These are phyloP conservation scores for Penicillium fimorum DNA, from an alignment of 495 filamentous ascomycete genomes.

Conservation along the genomic window DNA sequence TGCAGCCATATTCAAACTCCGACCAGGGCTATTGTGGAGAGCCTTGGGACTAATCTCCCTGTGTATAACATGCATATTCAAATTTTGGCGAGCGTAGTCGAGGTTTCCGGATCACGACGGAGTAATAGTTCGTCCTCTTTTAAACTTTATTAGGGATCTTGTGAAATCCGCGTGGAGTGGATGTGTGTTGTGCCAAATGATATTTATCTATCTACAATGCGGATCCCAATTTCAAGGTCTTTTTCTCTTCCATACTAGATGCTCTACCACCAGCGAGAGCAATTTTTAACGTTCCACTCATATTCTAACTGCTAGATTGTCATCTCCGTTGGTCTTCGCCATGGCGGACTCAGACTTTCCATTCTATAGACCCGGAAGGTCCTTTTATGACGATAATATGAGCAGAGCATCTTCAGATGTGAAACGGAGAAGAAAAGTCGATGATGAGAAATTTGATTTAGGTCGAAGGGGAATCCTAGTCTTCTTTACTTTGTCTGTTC, in stretches of 20 bases:
- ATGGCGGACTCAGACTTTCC: conserved; percentile 14
- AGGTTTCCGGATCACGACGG: background rate
- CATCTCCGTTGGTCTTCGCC: background rate
- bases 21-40: conserved; percentile 1
- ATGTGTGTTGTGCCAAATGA: background rate
- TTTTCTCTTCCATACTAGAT: background rate
- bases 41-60: background rate
- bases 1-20: background rate
- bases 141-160: background rate
- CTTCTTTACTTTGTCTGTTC: conserved; percentile 53
- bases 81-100: background rate
- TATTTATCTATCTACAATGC: conserved; percentile 2
- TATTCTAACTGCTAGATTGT: background rate
- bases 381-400: background rate
- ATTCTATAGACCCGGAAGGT: conserved; percentile 12
- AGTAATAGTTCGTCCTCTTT: conserved; percentile 10
- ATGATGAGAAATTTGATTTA: conserved; percentile 24
- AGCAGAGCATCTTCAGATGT: conserved; percentile 10
- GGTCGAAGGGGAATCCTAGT: conserved; percentile 27
- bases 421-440: background rate
- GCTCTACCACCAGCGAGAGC: background rate
- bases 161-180: conserved; percentile 4
- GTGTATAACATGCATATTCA: background rate
- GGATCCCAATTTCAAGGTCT: background rate
- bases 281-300: no score